Evolutionary conservation across 805 yeast genomes (phyloP).

Genomic region (Hanseniaspora valbyensis): DNA sequence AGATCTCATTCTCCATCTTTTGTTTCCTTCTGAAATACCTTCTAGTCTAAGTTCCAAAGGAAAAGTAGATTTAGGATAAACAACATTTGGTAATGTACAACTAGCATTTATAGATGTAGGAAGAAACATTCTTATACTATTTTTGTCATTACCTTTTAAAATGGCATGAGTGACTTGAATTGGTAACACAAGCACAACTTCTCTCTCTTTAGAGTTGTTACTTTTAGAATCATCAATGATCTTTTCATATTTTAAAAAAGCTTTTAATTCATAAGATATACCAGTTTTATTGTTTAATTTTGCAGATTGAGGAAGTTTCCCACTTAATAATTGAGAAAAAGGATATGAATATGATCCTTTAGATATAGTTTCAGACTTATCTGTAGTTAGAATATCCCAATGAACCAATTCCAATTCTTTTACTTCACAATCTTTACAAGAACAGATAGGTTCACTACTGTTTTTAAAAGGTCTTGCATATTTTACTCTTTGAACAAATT

Average conservation of each 20-base stretch:
- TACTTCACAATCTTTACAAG: conserved; percentile 49
- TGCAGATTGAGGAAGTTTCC: conserved; percentile 71
- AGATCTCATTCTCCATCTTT: conserved; percentile 87
- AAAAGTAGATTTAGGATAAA: conserved; percentile 77
- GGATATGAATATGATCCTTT: conserved; percentile 76
- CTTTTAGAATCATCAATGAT: conserved; percentile 18
- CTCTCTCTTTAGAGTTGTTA: conserved; percentile 20
- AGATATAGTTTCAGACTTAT: conserved; percentile 31
- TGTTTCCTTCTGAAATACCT: conserved; percentile 46
- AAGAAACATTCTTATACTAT: conserved; percentile 83
- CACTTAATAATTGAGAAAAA: conserved; percentile 79
- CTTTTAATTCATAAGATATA: conserved; percentile 68
- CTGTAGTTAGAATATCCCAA: conserved; percentile 70
- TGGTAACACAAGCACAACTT: conserved; percentile 46
- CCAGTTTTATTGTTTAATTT: conserved; percentile 35
- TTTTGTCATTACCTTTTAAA: conserved; percentile 69
- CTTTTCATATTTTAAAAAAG: conserved; percentile 39
- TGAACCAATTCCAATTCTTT: conserved; percentile 56
- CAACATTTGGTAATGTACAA: conserved; percentile 77
- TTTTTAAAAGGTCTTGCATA: conserved; percentile 56
- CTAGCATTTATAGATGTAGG: conserved; percentile 86
- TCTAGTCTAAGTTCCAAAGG: conserved; percentile 75
- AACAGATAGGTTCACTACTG: conserved; percentile 28
- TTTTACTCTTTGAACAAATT: conserved; percentile 59
- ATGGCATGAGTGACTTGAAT: conserved; percentile 67